Base-by-base conservation (phyloP, 768 basidiomycete species). In the Naganishia randhawae region DNA sequence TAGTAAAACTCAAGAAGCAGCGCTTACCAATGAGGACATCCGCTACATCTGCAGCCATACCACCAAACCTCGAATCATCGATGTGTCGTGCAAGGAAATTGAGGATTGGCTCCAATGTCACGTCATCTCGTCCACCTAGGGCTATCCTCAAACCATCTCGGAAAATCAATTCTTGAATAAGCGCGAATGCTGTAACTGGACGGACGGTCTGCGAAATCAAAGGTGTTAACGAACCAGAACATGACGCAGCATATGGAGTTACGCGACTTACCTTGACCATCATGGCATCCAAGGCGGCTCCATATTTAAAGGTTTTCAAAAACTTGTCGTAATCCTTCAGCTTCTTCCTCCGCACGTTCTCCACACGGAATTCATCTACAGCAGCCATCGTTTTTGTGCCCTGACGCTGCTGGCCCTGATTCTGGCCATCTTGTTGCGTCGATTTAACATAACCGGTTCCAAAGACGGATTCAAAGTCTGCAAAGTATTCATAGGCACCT, bases 291-390 rank as follows among this genome's bases (percentile, higher is more conserved):
- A 99, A 81, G 5, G 96, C 96, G 39, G 92, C 92, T 9, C 89
- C 89, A 80, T 99, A 98, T 75, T 90, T 91, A 84, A 98, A 99
- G 42, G 82, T 83, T 80, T 98, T 98, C 55, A 99, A 83, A 62
- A 91, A 82, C 73, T 86, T 86, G 78, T 99, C 96, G 80, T 96
- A 96, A 65, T 91, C 89, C 78, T 85, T 88, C 53, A 98, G 81
- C 69, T 86, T 85, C 76, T 85, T 87, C 76, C 81, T 85, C 68
- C 88, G 84, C 77, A 85, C 85, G 66, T 83, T 86, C 80, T 92
- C 89, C 17, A 95, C 85, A 71, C 85, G 86, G 65, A 90, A 84
- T 77, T 97, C 94, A 67, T 90, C 85, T 2, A 83, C 82, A 3
- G 75, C 68, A 68, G 53, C 66, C 52, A 50, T 35, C 27, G 50